Percentiles rank a stretch among this genome's conserved stretches.
Conservation (phyloP, 306 rosid genomes). For the Pyrus bretschneideri region DNA sequence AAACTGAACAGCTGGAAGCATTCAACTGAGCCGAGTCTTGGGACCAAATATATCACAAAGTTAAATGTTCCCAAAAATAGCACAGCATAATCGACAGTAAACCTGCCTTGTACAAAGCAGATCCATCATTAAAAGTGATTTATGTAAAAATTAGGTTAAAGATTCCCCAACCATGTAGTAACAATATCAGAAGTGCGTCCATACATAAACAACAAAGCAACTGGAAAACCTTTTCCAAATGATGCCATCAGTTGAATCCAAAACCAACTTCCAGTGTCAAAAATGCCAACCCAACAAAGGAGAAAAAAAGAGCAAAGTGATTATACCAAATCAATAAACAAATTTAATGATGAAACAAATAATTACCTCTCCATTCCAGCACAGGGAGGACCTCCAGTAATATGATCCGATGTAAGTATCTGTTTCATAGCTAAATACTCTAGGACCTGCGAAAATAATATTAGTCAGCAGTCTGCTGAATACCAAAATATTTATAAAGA, state of each 20-base stretch:
- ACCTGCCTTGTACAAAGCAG: not conserved
- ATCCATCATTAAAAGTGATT: not conserved
- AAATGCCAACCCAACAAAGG: not conserved
- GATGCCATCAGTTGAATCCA: not conserved
- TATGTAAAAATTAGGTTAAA: not conserved
- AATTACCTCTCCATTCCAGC: slow-evolving; percentile 92
- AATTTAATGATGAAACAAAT: not conserved
- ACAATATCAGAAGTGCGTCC: not conserved
- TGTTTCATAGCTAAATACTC: slow-evolving; percentile 72
- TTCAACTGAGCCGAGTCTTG: not conserved
- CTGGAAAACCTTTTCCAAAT: not conserved
- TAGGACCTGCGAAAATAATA: slow-evolving; percentile 45
- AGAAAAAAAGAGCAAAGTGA: not conserved
- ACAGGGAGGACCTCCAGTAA: slow-evolving; percentile 77
- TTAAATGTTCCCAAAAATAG: not conserved
- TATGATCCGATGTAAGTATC: slow-evolving; percentile 78
- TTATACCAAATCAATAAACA: not conserved
- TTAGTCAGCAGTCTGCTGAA: not conserved
- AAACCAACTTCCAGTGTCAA: not conserved
- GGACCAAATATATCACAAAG: not conserved
- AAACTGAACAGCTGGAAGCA: slow-evolving; percentile 2
- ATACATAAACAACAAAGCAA: not conserved
- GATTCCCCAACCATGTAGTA: not conserved
- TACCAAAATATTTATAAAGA: not conserved
- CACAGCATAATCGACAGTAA: not conserved